Base-by-base conservation (phyloP, 2,329 filamentous ascomycete genomes). In the Cephalotrichum gorgonifer region DNA sequence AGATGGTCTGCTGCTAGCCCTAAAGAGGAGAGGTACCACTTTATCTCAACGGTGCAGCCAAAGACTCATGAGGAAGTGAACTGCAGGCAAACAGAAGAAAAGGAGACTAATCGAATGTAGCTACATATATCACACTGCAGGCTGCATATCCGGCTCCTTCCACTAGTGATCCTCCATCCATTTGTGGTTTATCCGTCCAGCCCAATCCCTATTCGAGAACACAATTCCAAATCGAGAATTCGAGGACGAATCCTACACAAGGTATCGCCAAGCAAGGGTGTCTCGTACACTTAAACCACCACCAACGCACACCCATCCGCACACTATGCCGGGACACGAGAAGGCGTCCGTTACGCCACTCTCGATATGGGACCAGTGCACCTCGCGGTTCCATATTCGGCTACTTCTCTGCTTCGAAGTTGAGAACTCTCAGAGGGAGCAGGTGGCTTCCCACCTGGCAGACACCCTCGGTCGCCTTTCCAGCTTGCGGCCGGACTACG, bases 341-440 rank as follows among this genome's bases (percentile, higher is more conserved):
- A 9, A 17, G 4, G 8, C 7, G 17, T 22, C 23, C n/a, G 43
- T 17, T 30, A 49, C 35, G 27, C 43, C 51, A 17, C 51, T 55
- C 14, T 54, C 53, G 8, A 41, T 48, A 11, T 55, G 54, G 54
- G 54, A 55, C 47, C 54, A 55, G 45, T 41, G 48, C 25, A 51
- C 51, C 15, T 52, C 51, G n/a, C 48, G 53, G 3, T 44, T 50
- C 30, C 51, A 54, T 35, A 50, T 55, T 11, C 53, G 53, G 15
- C 50, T 53, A 5, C 50, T 51, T 2, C 50, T 60, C 12, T 61
- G 59, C 50, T 62, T 62, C 33, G 50, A 54, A 2, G 54, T 60
- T 15, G 33, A 44, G 14, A 47, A 55, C 27, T 49, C 51, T 23
- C 9, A 43, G 2, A 44, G 48, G 12, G 53, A 53, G 9, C 11